These are phyloP conservation scores for Bipolaris cookei DNA, from an alignment of 2,329 filamentous ascomycete species.

Conservation along the genomic window DNA sequence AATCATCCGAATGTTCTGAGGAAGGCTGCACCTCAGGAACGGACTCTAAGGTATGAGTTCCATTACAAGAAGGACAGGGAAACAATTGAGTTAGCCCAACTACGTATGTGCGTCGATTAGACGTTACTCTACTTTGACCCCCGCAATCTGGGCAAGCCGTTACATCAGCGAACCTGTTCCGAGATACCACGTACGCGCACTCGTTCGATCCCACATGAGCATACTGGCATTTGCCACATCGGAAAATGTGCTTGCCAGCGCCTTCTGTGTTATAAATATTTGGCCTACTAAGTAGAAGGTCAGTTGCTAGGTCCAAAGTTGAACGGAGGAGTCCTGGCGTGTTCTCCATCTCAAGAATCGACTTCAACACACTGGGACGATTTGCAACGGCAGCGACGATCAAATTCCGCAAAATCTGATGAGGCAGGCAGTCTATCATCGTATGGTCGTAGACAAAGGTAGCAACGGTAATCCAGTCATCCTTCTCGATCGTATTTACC, in stretches of 20 bases:
- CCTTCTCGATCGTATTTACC: slow-evolving; percentile 14
- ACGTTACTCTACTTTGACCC: background rate
- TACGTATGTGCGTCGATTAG: slow-evolving; percentile 7
- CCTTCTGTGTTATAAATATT: slow-evolving; percentile 12
- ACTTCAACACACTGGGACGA: slow-evolving; percentile 9
- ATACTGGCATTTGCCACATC: slow-evolving; percentile 18
- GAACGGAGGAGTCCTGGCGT: slow-evolving; percentile 22
- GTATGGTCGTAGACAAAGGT: slow-evolving; percentile 27
- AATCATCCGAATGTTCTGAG: background rate
- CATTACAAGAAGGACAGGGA: slow-evolving; percentile 13
- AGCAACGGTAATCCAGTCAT: slow-evolving; percentile 27
- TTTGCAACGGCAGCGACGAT: slow-evolving; percentile 17
- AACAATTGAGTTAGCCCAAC: slow-evolving; percentile 7
- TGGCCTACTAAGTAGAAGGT: slow-evolving; percentile 22
- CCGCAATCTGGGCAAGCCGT: slow-evolving; percentile 11
- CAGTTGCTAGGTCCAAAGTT: slow-evolving; percentile 26
- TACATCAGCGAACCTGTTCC: background rate
- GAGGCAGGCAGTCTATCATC: slow-evolving; percentile 19
- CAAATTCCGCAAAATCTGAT: slow-evolving; percentile 18
- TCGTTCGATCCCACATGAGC: slow-evolving; percentile 11
- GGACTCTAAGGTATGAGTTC: slow-evolving; percentile 7
- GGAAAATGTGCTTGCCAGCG: slow-evolving; percentile 13
- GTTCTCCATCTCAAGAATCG: slow-evolving; percentile 14
- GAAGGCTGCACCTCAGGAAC: background rate
- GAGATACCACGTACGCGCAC: slow-evolving; percentile 11